A percentile compares a stretch with the other conserved stretches of the same genome.
Evolutionary conservation across 305 asterid genomes (phyloP).

Genomic region (Withania somnifera): DNA sequence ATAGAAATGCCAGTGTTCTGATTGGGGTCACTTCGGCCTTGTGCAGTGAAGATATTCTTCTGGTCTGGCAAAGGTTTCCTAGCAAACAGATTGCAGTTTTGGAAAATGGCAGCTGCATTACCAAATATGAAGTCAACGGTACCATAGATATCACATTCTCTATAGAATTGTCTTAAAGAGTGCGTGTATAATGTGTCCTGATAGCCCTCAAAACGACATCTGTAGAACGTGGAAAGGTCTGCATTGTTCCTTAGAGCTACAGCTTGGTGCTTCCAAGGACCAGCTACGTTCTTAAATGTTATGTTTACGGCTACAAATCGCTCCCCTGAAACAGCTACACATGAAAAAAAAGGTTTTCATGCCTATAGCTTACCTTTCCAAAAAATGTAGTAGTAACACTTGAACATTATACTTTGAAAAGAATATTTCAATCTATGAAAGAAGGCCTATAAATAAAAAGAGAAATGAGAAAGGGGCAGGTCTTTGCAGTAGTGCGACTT

Average conservation of each 20-base stretch:
- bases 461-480: neutral
- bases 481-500: neutral
- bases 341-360: neutral
- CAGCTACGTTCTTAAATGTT: slow-evolving; percentile 29
- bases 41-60: slow-evolving; percentile 33
- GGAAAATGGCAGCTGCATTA: slow-evolving; percentile 34
- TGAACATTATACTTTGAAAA: neutral
- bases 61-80: slow-evolving; percentile 25
- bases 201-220: slow-evolving; percentile 31
- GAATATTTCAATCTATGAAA: neutral
- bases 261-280: slow-evolving; percentile 36
- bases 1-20: slow-evolving; percentile 40
- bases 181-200: slow-evolving; percentile 39
- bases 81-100: slow-evolving; percentile 27
- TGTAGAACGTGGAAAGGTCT: slow-evolving; percentile 33
- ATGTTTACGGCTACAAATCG: slow-evolving; percentile 26
- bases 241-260: slow-evolving; percentile 32
- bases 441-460: neutral
- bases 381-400: neutral
- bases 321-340: slow-evolving; percentile 28
- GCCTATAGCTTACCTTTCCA: neutral
- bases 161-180: slow-evolving; percentile 30
- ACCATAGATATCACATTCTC: slow-evolving; percentile 34
- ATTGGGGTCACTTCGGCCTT: slow-evolving; percentile 31
- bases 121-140: slow-evolving; percentile 42